A percentile compares a stretch with the other conserved stretches of the same genome.
phyloP scores from a whole-genome alignment of 495 filamentous ascomycete species.

The Aspergillus coremiiformis region DNA sequence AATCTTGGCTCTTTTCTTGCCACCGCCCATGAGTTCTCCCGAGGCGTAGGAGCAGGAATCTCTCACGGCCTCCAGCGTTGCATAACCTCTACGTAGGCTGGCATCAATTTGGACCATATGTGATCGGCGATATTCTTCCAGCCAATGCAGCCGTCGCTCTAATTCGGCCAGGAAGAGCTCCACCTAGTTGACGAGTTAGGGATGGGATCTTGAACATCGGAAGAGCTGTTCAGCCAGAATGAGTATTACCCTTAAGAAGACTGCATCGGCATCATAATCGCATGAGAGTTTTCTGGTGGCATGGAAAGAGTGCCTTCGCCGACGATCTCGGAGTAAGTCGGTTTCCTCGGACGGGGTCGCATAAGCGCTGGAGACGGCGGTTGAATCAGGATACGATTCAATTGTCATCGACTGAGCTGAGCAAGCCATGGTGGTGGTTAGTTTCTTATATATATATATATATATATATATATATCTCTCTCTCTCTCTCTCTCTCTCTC shows the following conservation, averaged over 20 bases:
- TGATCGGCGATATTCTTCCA: conserved; percentile 80
- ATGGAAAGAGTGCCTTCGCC: conserved; percentile 61
- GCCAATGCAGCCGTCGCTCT: conserved; percentile 75
- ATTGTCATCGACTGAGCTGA: conserved; percentile 40
- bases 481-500: no score
- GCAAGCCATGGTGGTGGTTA: conserved; percentile 34
- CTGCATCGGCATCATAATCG: conserved; percentile 59
- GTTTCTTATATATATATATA: no score
- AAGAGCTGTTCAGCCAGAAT: background rate
- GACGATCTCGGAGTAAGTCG: conserved; percentile 35
- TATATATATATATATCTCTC: no score
- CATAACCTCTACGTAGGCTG: conserved; percentile 72
- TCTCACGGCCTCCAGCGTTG: conserved; percentile 78
- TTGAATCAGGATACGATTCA: conserved; percentile 32
- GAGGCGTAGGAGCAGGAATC: conserved; percentile 86
- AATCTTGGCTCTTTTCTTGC: conserved; percentile 72
- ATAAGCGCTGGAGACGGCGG: conserved; percentile 21
- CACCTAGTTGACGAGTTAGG: conserved; percentile 45
- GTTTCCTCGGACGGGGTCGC: conserved; percentile 32
- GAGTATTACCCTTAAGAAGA: conserved; percentile 57
- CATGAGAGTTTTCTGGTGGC: conserved; percentile 52
- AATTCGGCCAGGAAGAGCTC: conserved; percentile 87
- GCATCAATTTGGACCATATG: conserved; percentile 74
- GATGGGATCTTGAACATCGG: conserved; percentile 11
- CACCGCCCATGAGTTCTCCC: conserved; percentile 81